Base-by-base conservation (phyloP, 768 basidiomycete species). In the Pholiota microspora region DNA sequence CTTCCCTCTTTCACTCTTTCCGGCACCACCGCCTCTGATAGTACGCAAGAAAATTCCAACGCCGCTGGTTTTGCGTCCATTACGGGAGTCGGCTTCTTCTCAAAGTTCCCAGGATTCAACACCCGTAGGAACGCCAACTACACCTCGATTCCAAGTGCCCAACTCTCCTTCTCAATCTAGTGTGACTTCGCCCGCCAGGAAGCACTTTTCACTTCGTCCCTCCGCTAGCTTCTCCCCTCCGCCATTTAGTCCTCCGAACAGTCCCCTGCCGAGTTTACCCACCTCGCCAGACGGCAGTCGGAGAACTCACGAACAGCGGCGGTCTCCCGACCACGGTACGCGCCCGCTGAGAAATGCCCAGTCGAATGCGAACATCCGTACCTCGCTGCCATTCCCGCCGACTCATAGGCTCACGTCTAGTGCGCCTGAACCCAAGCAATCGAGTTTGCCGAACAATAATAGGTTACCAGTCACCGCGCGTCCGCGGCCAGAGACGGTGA, bases 41-140 rank as follows among this genome's bases (percentile, higher is more conserved):
- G 62, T 69, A 13, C 70, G 70, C 45, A 73, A 70, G 58, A 70
- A 69, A 58, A 56, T 71, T 27, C 73, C 75, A 29, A 69, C 72
- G 51, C 74, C 77, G 23, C 70, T 79, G 49, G 64, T 74, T 16
- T 62, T 79, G 45, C 62, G 59, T 27, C 67, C 62, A 31, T 61
- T 68, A 45, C 64, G 64, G 21, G 60, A 67, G 23, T 63, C 71
- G 8, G 12, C 18, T 42, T 68, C 72, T 45, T 69, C 73, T 16
- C 62, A 51, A 15, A 71, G 69, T 52, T 74, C 75, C 23, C 58
- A 59, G 34, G 73, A 77, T 55, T 75, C 76, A 38, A 79, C 77
- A 16, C 76, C 77, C 2, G 58, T 75, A 10, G 64, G 70, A 48
- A 78, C 76, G 29, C 77, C 79, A 15, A 75, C 73, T 2, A 71